These are phyloP conservation scores for Punica granatum DNA, from an alignment of 345 rosid species.

Conservation along the genomic window DNA sequence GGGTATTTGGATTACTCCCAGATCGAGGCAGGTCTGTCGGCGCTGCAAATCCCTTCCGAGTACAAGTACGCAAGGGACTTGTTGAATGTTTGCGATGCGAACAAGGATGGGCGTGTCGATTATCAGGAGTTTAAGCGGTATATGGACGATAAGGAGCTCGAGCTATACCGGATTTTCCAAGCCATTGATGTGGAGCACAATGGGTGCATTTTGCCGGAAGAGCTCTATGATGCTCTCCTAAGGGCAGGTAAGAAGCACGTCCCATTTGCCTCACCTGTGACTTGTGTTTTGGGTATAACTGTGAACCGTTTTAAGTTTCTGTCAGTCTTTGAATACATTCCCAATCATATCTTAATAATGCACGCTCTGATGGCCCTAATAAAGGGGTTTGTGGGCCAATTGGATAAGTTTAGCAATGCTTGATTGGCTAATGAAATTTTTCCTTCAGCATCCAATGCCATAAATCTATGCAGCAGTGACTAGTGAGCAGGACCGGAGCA, in stretches of 20 bases:
- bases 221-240: slow-evolving; percentile 76
- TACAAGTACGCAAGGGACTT: slow-evolving; percentile 81
- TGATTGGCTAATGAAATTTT: background rate
- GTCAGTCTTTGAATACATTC: background rate
- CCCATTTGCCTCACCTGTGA: background rate
- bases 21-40: slow-evolving; percentile 80
- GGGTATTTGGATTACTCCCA: slow-evolving; percentile 73
- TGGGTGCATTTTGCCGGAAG: slow-evolving; percentile 82
- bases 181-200: slow-evolving; percentile 37
- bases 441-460: no score
- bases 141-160: slow-evolving; percentile 52
- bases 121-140: slow-evolving; percentile 78
- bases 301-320: background rate
- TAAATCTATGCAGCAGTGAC: no score
- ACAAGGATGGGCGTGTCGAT: slow-evolving; percentile 84
- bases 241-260: slow-evolving; percentile 49
- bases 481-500: background rate
- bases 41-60: slow-evolving; percentile 60
- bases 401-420: background rate
- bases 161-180: slow-evolving; percentile 22
- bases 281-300: no score
- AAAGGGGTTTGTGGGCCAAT: background rate
- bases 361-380: background rate
- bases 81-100: slow-evolving; percentile 64
- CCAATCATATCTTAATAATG: background rate